Base-by-base conservation (phyloP, 116 monocot species). In the Zostera marina region DNA sequence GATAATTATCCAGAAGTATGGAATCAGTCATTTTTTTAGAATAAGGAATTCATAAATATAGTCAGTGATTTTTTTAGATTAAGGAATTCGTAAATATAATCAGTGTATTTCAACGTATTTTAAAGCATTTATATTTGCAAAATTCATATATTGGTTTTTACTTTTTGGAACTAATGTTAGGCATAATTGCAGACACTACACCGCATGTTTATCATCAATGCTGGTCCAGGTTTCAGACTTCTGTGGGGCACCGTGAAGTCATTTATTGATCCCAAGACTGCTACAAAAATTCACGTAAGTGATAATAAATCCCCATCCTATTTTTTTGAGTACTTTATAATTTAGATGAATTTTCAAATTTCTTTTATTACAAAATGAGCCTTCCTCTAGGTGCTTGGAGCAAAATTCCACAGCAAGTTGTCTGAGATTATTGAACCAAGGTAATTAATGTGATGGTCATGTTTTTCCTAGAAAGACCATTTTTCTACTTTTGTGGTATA, bases 1-100 rank as follows among this genome's bases (percentile, higher is more conserved):
- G 77, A 90, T 44, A 98, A 98, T 71, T 98, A 90, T 67, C 98
- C 98, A 9, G 98, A 98, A 86, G 98, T 86, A 61, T 59, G 38
- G 22, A 25, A 16, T 42, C 22, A 44, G 5, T 60, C 21, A 40
- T 58, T 58, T 41, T 41, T 58, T 10, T 41, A 19, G 7, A n/a
- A 26, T 16, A 40, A 9, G 58, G n/a, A 16, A 10, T 17, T 8
- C 49, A 20, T 20, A 20, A 49, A 20, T 49, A 10, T 14, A 43
- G 42, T 11, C 42, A 43, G 42, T 11, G 6, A 43, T 43, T 43
- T 43, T 43, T 43, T 43, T 6, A 43, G 42, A 43, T n/a, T n/a
- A n/a, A n/a, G n/a, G n/a, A n/a, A n/a, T n/a, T n/a, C n/a, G n/a
- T n/a, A n/a, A n/a, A n/a, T n/a, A n/a, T 32, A 2, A 2, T 32